phyloP scores from a whole-genome alignment of 2,329 filamentous ascomycete genomes.

The Salinomyces thailandicus region DNA sequence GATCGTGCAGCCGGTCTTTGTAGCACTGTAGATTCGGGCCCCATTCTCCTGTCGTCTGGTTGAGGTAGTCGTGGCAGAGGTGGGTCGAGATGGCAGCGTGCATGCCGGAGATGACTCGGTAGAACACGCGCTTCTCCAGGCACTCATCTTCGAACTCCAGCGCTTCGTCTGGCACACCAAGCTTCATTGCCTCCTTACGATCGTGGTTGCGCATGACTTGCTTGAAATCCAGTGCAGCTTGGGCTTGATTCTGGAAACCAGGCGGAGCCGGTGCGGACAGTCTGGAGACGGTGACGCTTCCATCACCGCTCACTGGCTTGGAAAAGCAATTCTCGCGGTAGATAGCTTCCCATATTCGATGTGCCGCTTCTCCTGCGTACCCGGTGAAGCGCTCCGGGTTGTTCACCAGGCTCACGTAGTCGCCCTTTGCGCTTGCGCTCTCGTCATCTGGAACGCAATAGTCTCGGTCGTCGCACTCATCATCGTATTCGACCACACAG shows the following conservation, averaged over 20 bases:
- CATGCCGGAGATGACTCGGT: constrained; percentile 92
- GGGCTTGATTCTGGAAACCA: constrained; percentile 35
- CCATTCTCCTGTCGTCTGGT: constrained; percentile 91
- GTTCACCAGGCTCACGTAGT: constrained; percentile 87
- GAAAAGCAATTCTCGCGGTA: constrained; percentile 96
- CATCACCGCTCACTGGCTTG: constrained; percentile 25
- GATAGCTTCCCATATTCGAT: constrained; percentile 91
- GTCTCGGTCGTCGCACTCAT: constrained; percentile 91
- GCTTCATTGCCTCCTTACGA: constrained; percentile 45
- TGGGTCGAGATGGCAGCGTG: constrained; percentile 95
- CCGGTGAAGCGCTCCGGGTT: constrained; percentile 96
- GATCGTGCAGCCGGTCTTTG: constrained; percentile 67
- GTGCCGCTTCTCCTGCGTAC: constrained; percentile 72
- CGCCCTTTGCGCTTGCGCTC: constrained; percentile 72
- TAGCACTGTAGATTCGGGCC: constrained; percentile 85
- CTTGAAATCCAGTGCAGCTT: constrained; percentile 51
- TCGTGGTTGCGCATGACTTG: constrained; percentile 52
- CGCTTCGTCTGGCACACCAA: constrained; percentile 44
- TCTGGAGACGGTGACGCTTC: constrained; percentile 12
- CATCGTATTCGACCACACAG: constrained; percentile 94
- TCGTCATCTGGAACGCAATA: constrained; percentile 97
- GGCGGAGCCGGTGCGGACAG: constrained; percentile 20
- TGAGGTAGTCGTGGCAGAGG: constrained; percentile 90
- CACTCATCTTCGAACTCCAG: constrained; percentile 83
- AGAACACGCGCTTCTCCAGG: constrained; percentile 96